These are phyloP conservation scores for Suillus americanus DNA, from an alignment of 768 basidiomycete species.

Conservation along the genomic window DNA sequence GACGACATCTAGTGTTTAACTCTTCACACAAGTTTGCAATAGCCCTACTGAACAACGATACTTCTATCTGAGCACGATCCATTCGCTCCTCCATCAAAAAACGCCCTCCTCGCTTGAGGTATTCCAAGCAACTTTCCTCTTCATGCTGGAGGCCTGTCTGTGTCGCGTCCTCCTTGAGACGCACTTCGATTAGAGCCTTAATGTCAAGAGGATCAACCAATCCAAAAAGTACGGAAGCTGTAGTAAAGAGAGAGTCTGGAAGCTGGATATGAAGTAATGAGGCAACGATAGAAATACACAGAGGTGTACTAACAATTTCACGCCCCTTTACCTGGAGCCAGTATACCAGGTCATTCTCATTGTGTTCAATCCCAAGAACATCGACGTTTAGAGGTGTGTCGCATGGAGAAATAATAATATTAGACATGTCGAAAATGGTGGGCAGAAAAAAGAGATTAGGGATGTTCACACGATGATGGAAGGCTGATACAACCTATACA, in stretches of 20 bases:
- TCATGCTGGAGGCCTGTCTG: not conserved
- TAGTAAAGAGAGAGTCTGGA: not conserved
- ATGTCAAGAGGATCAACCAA: not conserved
- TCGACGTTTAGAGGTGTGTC: not conserved
- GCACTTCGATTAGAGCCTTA: not conserved
- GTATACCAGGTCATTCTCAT: too few relatives aligned
- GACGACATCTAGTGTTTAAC: not conserved
- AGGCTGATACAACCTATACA: not conserved
- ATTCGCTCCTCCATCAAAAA: not conserved
- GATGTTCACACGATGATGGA: not conserved
- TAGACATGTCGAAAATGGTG: not conserved
- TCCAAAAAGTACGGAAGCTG: not conserved
- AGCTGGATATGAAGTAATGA: not conserved
- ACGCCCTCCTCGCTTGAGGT: too few relatives aligned
- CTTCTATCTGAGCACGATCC: not conserved
- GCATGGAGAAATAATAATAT: not conserved
- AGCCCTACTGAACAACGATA: not conserved
- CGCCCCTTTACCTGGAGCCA: not conserved
- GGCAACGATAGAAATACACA: too few relatives aligned
- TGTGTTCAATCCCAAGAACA: too few relatives aligned
- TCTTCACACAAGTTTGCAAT: not conserved
- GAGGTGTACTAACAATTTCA: not conserved
- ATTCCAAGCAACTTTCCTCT: not conserved
- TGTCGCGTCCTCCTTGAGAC: not conserved
- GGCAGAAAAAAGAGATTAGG: not conserved